Evolutionary conservation across 192 early-diverging fungal species (phyloP).

Genomic region (Borealophlyctis nickersoniae): DNA sequence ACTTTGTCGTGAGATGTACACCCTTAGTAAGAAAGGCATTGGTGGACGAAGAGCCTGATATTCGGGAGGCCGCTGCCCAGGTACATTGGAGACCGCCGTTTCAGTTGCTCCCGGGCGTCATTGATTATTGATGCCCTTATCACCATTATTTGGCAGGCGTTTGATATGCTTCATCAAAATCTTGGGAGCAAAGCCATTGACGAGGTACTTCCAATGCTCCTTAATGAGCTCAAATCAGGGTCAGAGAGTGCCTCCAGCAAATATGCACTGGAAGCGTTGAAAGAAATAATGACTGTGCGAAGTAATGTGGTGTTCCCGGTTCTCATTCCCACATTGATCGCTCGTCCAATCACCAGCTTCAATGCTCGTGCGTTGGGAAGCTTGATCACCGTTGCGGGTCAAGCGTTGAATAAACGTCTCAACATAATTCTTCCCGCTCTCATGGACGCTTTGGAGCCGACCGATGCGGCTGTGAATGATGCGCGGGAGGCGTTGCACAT

Average conservation of each 20-base stretch:
- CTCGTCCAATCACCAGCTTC: constrained; percentile 82
- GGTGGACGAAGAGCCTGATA: constrained; percentile 76
- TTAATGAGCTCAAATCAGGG: constrained; percentile 64
- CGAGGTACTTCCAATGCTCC: constrained; percentile 82
- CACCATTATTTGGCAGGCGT: constrained; percentile 49
- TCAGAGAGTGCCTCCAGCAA: constrained; percentile 17
- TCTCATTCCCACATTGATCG: constrained; percentile 90
- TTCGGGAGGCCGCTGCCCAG: constrained; percentile 91
- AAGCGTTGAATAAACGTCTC: constrained; percentile 78
- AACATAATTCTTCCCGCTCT: constrained; percentile 76
- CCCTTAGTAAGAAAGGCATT: constrained; percentile 81
- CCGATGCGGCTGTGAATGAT: constrained; percentile 64
- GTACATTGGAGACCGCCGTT: too few species aligned
- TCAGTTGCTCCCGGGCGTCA: not conserved
- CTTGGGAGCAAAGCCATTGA: constrained; percentile 92
- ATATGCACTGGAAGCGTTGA: constrained; percentile 89
- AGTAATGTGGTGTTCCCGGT: constrained; percentile 97
- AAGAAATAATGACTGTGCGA: constrained; percentile 97
- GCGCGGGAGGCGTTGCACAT: constrained; percentile 70
- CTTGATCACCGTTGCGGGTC: constrained; percentile 86
- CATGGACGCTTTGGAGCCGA: constrained; percentile 70
- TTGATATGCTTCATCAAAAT: constrained; percentile 89
- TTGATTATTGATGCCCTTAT: not conserved
- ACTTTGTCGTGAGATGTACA: constrained; percentile 82
- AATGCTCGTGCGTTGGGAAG: constrained; percentile 88